Evolutionary conservation across 2,329 filamentous ascomycete genomes (phyloP), one percentile per base, ranked within the genome.

Genomic region (Epicoccum sorghinum): DNA sequence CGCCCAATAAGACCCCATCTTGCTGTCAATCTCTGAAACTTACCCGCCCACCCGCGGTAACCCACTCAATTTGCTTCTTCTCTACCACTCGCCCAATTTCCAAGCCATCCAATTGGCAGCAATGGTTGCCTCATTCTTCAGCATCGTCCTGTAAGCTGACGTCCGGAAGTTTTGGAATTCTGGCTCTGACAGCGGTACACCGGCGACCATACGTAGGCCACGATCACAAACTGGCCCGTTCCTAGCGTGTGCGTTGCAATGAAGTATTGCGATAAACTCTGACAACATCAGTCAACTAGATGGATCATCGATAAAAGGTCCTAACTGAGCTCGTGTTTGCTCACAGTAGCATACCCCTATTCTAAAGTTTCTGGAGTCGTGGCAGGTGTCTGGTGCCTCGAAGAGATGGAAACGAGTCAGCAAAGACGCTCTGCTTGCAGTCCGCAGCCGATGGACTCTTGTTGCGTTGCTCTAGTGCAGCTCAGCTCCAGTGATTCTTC

Each of bases 141-240:
- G 30, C 52, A 35, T 41, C 42, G 52, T 37, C 35, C 40, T 44
- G 49, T 56, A 52, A 58, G 47, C 42, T 48, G 52, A 59, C 52
- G 50, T 61, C 46, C 50, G 37, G 50, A 47, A 43, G 32, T 61
- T 52, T 43, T 35, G 29, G 46, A 37, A 40, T 56, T 54, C 49
- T 56, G 43, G 45, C 48, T 61, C 59, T 66, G 66, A 69, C 68
- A 69, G 64, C 68, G 66, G 68, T 59, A 61, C 48, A 55, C 50
- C 55, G 60, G 55, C 62, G 58, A 54, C 52, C 59, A 63, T 52
- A 58, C 57, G 44, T 53, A 45, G 38, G 35, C 45, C 40, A 45
- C 40, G 61, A 63, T 58, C 55, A 43, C 53, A 48, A 37, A 29
- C 55, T 63, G 66, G 60, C 52, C 62, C 57, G 60, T 52, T 41